Evolutionary conservation across 2,329 filamentous ascomycete genomes (phyloP), one percentile per base, ranked within the genome.

Genomic region (Scedosporium apiospermum): DNA sequence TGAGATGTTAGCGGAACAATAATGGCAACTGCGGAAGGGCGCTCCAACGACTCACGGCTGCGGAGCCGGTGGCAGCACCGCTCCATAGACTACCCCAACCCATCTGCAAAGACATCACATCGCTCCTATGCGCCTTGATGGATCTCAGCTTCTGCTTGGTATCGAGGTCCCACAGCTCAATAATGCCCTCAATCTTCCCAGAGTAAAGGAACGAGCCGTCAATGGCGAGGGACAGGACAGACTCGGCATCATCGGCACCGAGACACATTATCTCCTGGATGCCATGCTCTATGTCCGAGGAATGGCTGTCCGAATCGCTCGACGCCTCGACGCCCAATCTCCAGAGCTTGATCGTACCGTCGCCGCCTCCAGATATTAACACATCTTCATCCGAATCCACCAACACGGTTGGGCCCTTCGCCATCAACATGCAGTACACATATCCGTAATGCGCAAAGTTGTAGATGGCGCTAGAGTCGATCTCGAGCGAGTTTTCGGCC

Each of bases 161-260:
- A 71, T 98, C 93, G 14, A 99, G 81, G 71, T 99, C 96, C 93
- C 96, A 99, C 10, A 99, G 85, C 72, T 98, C 93, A 64, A 99
- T 86, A 60, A 96, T 84, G 23, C 95, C 96, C 46, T 90, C 87
- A 1, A 92, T 83, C 68, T 96, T 89, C 57, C 95, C 95, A 64
- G 90, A 91, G 71, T 98, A 99, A 4, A 99, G 80, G 67, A 99
- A 96, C 0, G 92, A 93, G 0, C 91, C 92, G 65, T 98, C 93
- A 2, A 96, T 82, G 4, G 90, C 88, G 61, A 99, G 81, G 0
- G 91, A 95, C 64, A 97, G 78, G 12, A 88, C 82, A 0, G 85
- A 88, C 64, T 85, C 80, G 3, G 80, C 84, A 66, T 88, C 82
- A 63, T 87, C 85, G 6, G 80, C 74, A 4, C 85, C 86, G 0